These are phyloP conservation scores for Collariella sp. DNA, from an alignment of 495 filamentous ascomycete species.

Conservation along the genomic window DNA sequence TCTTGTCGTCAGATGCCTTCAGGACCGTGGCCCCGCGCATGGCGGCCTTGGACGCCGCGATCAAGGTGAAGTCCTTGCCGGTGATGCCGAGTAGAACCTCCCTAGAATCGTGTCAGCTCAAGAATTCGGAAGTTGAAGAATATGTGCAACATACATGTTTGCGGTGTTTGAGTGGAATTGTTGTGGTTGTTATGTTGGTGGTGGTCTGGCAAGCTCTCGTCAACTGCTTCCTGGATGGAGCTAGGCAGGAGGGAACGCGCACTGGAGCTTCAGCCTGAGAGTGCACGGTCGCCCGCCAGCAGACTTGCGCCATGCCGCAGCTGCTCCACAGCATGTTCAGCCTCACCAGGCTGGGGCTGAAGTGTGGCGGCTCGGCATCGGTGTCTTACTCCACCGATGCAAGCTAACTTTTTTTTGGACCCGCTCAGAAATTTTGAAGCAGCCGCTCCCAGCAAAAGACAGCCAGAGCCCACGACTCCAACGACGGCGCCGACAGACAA, in stretches of 20 bases:
- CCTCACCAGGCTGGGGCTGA: slow-evolving; percentile 2
- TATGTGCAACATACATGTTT: slow-evolving; percentile 14
- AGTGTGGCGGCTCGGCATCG: slow-evolving; percentile 13
- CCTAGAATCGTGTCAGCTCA: slow-evolving; percentile 42
- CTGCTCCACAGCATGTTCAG: background rate
- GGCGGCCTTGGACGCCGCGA: slow-evolving; percentile 93
- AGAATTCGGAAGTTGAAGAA: too few relatives aligned
- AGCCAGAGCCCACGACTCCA: slow-evolving; percentile 1
- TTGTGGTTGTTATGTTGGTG: slow-evolving; percentile 1
- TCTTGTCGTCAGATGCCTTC: slow-evolving; percentile 96
- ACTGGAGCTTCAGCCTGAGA: slow-evolving; percentile 12
- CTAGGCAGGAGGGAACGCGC: slow-evolving; percentile 9
- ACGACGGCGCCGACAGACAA: slow-evolving; percentile 7
- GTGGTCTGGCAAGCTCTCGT: slow-evolving; percentile 8
- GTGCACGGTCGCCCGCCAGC: slow-evolving; percentile 2
- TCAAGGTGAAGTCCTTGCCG: slow-evolving; percentile 96
- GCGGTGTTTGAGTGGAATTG: background rate
- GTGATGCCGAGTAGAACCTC: slow-evolving; percentile 97
- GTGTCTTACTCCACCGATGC: slow-evolving; percentile 21
- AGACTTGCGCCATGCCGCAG: background rate
- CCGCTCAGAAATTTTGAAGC: slow-evolving; percentile 22
- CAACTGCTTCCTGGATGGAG: slow-evolving; percentile 15
- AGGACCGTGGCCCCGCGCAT: slow-evolving; percentile 96
- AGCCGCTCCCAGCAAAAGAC: slow-evolving; percentile 6
- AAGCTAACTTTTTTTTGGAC: slow-evolving; percentile 17